phyloP scores from a whole-genome alignment of 441 rosid species.

The Theobroma grandiflorum region DNA sequence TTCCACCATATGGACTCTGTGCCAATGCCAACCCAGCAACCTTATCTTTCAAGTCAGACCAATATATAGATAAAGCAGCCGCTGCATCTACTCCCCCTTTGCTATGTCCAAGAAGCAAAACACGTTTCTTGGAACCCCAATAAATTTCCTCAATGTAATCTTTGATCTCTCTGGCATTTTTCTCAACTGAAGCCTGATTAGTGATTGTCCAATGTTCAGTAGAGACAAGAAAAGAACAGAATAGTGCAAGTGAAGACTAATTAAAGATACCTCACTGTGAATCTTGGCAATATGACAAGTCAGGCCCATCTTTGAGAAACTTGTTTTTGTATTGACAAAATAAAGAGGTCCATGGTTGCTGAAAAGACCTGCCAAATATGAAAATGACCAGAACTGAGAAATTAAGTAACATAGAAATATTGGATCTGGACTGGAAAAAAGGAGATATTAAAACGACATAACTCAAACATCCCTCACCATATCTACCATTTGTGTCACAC shows the following conservation, averaged over 20 bases:
- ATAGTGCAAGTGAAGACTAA: conserved; percentile 12
- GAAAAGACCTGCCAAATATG: conserved; percentile 80
- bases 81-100: conserved; percentile 99
- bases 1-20: conserved; percentile 97
- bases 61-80: conserved; percentile 89
- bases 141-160: conserved; percentile 93
- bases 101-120: conserved; percentile 96
- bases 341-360: conserved; percentile 97
- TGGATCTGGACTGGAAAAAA: conserved; percentile 2
- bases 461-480: background rate
- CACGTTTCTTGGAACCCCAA: conserved; percentile 92
- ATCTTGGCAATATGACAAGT: conserved; percentile 97
- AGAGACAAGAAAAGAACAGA: conserved; percentile 19
- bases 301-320: conserved; percentile 91
- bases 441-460: conserved; percentile 3
- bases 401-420: conserved; percentile 16
- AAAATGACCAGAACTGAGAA: conserved; percentile 3
- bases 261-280: conserved; percentile 85
- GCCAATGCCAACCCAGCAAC: conserved; percentile 91
- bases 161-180: conserved; percentile 92
- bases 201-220: conserved; percentile 36
- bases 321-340: conserved; percentile 81
- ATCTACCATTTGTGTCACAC: background rate
- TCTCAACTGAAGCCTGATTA: conserved; percentile 92
- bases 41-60: conserved; percentile 93